Conservation (phyloP, 116 monocot species). For the Trichopus zeylanicus region DNA sequence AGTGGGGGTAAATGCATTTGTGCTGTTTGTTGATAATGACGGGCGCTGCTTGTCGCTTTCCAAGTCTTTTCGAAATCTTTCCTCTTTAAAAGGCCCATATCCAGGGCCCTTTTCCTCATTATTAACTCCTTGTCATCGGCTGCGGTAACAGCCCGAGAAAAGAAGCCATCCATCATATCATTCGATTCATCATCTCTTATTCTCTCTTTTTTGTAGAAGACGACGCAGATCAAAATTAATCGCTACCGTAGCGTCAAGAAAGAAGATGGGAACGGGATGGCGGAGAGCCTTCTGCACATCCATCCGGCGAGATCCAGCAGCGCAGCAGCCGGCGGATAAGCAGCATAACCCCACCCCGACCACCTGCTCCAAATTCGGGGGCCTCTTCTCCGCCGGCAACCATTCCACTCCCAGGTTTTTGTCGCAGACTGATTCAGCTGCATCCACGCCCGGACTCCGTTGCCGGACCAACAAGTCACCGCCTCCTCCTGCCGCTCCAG, state of each 20-base stretch:
- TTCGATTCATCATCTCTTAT: neutral
- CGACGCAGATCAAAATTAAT: too few species aligned
- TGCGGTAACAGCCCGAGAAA: neutral
- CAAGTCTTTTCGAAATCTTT: neutral
- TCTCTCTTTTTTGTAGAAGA: neutral
- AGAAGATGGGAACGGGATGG: slow-evolving; percentile 85
- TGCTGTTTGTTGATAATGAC: slow-evolving; percentile 1
- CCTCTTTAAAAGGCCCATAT: neutral
- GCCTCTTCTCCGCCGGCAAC: slow-evolving; percentile 37
- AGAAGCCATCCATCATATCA: neutral
- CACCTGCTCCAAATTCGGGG: slow-evolving; percentile 23
- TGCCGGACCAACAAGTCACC: slow-evolving; percentile 11
- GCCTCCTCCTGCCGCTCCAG: neutral
- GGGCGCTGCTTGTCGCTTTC: slow-evolving; percentile 1
- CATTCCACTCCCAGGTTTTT: slow-evolving; percentile 34
- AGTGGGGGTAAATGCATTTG: too few species aligned
- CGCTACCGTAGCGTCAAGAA: too few species aligned
- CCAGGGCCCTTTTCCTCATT: neutral
- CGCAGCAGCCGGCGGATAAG: slow-evolving; percentile 5
- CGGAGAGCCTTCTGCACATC: slow-evolving; percentile 88
- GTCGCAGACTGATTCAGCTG: neutral
- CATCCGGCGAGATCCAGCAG: slow-evolving; percentile 41
- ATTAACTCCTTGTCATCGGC: neutral
- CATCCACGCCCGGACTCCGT: slow-evolving; percentile 1
- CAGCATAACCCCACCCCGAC: slow-evolving; percentile 16